These are phyloP conservation scores for Logfia minima DNA, from an alignment of 129 eudicot species.

Conservation along the genomic window DNA sequence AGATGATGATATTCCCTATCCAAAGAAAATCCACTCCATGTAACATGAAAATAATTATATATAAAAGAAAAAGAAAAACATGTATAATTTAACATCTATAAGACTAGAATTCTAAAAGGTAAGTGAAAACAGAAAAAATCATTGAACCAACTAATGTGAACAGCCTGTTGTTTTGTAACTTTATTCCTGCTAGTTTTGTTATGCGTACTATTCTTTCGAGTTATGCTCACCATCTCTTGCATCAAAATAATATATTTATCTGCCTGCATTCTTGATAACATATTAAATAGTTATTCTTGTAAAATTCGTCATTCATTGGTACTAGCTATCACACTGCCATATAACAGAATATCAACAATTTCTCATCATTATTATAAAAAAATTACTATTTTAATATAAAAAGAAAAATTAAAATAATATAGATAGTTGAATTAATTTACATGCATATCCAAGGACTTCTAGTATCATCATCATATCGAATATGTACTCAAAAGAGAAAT, in stretches of 20 bases:
- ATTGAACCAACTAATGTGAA: conserved; percentile 6
- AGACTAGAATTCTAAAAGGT: not conserved
- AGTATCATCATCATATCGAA: too few relatives aligned
- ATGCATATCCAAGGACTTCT: not conserved
- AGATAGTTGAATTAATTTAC: not conserved
- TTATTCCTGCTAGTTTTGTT: not conserved
- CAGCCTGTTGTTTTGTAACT: conserved; percentile 2
- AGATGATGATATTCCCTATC: too few relatives aligned
- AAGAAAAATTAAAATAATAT: too few relatives aligned
- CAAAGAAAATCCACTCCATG: too few relatives aligned
- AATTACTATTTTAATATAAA: too few relatives aligned
- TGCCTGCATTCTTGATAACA: not conserved
- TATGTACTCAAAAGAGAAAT: too few relatives aligned
- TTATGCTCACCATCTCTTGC: conserved; percentile 17
- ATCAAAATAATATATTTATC: not conserved
- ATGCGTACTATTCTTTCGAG: conserved; percentile 19
- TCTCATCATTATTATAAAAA: not conserved
- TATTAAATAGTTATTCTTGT: conserved; percentile 37
- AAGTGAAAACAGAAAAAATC: not conserved
- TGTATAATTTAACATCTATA: not conserved
- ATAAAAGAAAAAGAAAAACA: too few relatives aligned
- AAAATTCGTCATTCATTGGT: conserved; percentile 31
- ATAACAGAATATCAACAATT: not conserved
- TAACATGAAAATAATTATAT: too few relatives aligned
- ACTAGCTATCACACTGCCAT: not conserved